Evolutionary conservation across 805 yeast species (phyloP).

Genomic region (Candida pini): DNA sequence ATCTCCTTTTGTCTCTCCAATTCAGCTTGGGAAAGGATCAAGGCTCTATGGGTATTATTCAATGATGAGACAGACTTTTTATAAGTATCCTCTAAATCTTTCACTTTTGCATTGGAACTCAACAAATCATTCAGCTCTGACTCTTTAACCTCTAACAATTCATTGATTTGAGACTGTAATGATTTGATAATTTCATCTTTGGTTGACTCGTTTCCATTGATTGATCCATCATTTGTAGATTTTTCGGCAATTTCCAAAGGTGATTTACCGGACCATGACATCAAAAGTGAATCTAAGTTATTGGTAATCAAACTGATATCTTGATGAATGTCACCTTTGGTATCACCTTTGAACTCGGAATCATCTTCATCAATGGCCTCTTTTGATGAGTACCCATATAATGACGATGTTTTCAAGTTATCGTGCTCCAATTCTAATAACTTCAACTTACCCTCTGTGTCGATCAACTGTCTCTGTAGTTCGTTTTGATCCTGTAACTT

Average conservation of each 20-base stretch:
- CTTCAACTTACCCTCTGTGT: constrained; percentile 43
- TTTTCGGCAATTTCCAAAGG: constrained; percentile 6
- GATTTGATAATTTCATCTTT: constrained; percentile 19
- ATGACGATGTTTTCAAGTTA: constrained; percentile 26
- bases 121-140: constrained; percentile 20
- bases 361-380: constrained; percentile 26
- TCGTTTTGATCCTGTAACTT: constrained; percentile 40
- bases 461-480: constrained; percentile 40
- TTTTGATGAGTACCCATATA: constrained; percentile 33
- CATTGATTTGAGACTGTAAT: constrained; percentile 53
- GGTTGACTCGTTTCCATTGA: too few species aligned
- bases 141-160: constrained; percentile 43
- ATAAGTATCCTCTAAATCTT: constrained; percentile 56
- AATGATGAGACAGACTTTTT: constrained; percentile 67
- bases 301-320: background rate
- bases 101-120: constrained; percentile 28
- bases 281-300: background rate
- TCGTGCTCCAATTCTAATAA: constrained; percentile 38
- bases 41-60: constrained; percentile 68
- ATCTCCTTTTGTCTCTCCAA: constrained; percentile 51
- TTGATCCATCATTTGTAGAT: constrained; percentile 1
- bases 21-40: constrained; percentile 69
- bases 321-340: constrained; percentile 2
- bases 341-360: too few species aligned
- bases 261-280: background rate